Percentiles rank a stretch among this genome's conserved stretches.
These are phyloP conservation scores for Lentinus polychrous DNA, from an alignment of 1,284 basidiomycete genomes.

Conservation along the genomic window DNA sequence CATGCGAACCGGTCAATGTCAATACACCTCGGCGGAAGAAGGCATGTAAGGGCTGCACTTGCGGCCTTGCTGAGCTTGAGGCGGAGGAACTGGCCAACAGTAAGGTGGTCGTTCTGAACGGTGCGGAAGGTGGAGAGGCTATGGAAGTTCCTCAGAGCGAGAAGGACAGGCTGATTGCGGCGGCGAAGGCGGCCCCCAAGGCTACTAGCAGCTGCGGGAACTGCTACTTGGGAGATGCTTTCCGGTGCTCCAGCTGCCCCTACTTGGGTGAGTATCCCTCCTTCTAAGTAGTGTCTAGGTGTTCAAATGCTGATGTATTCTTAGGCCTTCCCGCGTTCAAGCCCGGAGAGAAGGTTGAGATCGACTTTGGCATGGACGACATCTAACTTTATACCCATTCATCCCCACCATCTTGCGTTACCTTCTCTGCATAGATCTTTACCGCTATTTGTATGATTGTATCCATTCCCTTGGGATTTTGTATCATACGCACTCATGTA, in stretches of 20 bases:
- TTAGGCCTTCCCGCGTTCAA: conserved; percentile 93
- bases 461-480: too few relatives aligned
- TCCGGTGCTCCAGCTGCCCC: conserved; percentile 92
- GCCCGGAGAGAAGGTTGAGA: conserved; percentile 96
- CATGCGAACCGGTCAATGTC: conserved; percentile 54
- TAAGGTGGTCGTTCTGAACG: conserved; percentile 66
- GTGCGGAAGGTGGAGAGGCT: conserved; percentile 45
- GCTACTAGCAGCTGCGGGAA: conserved; percentile 96
- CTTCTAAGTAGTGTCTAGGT: background rate
- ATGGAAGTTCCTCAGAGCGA: conserved; percentile 61
- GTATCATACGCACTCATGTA: background rate
- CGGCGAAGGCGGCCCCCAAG: conserved; percentile 66
- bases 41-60: conserved; percentile 93
- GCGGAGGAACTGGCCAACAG: conserved; percentile 61
- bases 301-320: conserved; percentile 10
- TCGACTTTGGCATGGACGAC: conserved; percentile 82
- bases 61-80: conserved; percentile 89
- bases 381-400: conserved; percentile 39
- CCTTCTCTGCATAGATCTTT: too few relatives aligned
- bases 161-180: conserved; percentile 53
- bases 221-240: conserved; percentile 97
- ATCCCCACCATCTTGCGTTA: background rate
- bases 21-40: conserved; percentile 63
- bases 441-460: too few relatives aligned
- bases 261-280: conserved; percentile 73